These are phyloP conservation scores for Dryas octopetala DNA, from an alignment of 306 rosid species.

Conservation along the genomic window DNA sequence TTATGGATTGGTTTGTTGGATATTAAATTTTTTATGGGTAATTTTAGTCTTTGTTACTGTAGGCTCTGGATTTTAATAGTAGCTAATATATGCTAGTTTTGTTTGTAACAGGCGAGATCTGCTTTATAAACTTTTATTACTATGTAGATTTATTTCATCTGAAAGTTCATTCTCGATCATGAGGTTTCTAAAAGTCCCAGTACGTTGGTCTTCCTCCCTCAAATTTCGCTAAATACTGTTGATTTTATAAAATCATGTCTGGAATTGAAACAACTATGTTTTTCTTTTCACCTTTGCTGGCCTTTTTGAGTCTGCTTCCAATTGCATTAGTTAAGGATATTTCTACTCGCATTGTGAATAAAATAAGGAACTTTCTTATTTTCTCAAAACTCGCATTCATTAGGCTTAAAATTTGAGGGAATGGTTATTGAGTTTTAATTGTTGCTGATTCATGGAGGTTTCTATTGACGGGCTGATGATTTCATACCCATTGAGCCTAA, in stretches of 20 bases:
- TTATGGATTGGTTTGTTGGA: conserved; percentile 22
- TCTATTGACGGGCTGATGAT: background rate
- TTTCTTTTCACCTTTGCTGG: background rate
- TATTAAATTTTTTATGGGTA: conserved; percentile 16
- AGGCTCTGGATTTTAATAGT: conserved; percentile 22
- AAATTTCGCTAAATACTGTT: conserved; percentile 17
- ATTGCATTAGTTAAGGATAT: conserved; percentile 10
- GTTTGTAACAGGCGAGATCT: conserved; percentile 52
- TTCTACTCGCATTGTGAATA: conserved; percentile 2
- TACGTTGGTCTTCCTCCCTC: background rate
- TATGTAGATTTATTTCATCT: conserved; percentile 2
- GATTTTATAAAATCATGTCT: conserved; percentile 7
- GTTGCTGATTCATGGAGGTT: conserved; percentile 22
- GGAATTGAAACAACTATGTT: conserved; percentile 4
- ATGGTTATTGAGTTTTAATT: conserved; percentile 17
- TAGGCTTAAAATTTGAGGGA: conserved; percentile 24
- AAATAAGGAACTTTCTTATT: conserved; percentile 19
- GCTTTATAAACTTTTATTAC: conserved; percentile 25
- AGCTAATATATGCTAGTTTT: conserved; percentile 15
- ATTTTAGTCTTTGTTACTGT: conserved; percentile 35
- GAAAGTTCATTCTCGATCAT: conserved; percentile 12
- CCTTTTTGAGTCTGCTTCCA: conserved; percentile 1
- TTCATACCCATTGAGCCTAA: background rate
- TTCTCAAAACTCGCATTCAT: conserved; percentile 20
- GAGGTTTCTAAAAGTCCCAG: conserved; percentile 6